phyloP scores from a whole-genome alignment of 495 filamentous ascomycete species.

The Penicillium paradoxum region DNA sequence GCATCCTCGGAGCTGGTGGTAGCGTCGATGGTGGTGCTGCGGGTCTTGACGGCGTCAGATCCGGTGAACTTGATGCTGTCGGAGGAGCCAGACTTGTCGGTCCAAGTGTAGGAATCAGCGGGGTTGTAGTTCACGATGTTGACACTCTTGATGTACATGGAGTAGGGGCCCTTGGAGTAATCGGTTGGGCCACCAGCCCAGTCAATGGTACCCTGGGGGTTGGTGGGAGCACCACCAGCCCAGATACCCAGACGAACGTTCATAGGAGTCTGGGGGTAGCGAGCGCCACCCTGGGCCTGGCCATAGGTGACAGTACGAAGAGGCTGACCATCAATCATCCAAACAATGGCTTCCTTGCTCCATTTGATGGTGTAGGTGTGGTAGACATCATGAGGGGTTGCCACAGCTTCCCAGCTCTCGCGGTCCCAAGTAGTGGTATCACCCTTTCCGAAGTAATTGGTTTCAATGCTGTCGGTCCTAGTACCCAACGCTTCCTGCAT shows the following conservation, averaged over 20 bases:
- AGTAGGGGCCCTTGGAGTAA: constrained; percentile 68
- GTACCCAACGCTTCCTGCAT: constrained; percentile 51
- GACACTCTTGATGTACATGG: constrained; percentile 68
- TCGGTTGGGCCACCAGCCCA: constrained; percentile 81
- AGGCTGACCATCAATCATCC: constrained; percentile 69
- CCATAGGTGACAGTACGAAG: constrained; percentile 63
- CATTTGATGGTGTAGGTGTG: constrained; percentile 86
- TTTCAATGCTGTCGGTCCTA: constrained; percentile 65
- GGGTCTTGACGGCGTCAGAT: constrained; percentile 7
- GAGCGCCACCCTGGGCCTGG: constrained; percentile 56
- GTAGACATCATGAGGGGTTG: constrained; percentile 61
- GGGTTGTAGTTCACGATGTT: constrained; percentile 28
- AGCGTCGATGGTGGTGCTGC: constrained; percentile 3
- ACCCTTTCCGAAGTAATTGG: constrained; percentile 95
- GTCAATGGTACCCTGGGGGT: constrained; percentile 54
- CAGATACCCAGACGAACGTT: constrained; percentile 80
- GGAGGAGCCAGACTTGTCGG: constrained; percentile 60
- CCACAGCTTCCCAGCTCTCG: constrained; percentile 51
- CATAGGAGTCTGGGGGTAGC: constrained; percentile 92
- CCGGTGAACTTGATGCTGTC: constrained; percentile 62
- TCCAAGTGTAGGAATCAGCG: constrained; percentile 60
- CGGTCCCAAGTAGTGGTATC: constrained; percentile 75
- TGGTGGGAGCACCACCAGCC: constrained; percentile 75
- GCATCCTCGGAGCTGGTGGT: background rate
- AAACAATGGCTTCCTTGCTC: constrained; percentile 66